Base-by-base conservation (phyloP, 169 alveolate species). In the Cyclospora cayetanensis region DNA sequence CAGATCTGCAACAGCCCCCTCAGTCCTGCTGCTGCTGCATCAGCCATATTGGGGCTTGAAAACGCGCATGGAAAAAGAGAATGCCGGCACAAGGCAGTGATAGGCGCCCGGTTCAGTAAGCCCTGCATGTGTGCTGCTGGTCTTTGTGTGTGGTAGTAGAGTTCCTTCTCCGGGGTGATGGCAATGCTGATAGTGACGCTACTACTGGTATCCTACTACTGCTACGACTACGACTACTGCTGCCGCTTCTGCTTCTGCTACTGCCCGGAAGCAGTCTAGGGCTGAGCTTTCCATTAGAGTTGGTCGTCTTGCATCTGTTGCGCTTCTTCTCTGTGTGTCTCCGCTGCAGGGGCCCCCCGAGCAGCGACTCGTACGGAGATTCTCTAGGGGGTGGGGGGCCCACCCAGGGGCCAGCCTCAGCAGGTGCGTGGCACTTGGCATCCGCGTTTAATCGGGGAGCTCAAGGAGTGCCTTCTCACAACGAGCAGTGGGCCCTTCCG, bases 191-290 rank as follows among this genome's bases (percentile, higher is more conserved):
- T 31, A 18, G 22, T n/a, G 22, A 1, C 31, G 25, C 12, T 63
- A 39, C 74, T 1, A 39, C 74, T 63, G 74, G 25, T 63, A 34
- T 22, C 74, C 31, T n/a, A 18, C 74, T 63, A n/a, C n/a, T n/a
- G n/a, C n/a, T n/a, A n/a, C n/a, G n/a, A n/a, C n/a, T n/a, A 46
- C 80, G 29, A 46, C 80, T 68, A 29, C 37, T 68, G 80, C 50
- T 68, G 80, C 80, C 35, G 80, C 80, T 68, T n/a, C 50, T 68
- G 80, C 50, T 68, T 42, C 80, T 31, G 80, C n/a, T 31, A 46
- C 80, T 31, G 80, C 80, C 7, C n/a, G n/a, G n/a, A n/a, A n/a
- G n/a, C n/a, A n/a, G n/a, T n/a, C n/a, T n/a, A n/a, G n/a, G n/a
- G n/a, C n/a, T n/a, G n/a, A n/a, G n/a, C n/a, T n/a, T n/a, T n/a